Base-by-base conservation (phyloP, 306 rosid species). In the Acacia crassicarpa region DNA sequence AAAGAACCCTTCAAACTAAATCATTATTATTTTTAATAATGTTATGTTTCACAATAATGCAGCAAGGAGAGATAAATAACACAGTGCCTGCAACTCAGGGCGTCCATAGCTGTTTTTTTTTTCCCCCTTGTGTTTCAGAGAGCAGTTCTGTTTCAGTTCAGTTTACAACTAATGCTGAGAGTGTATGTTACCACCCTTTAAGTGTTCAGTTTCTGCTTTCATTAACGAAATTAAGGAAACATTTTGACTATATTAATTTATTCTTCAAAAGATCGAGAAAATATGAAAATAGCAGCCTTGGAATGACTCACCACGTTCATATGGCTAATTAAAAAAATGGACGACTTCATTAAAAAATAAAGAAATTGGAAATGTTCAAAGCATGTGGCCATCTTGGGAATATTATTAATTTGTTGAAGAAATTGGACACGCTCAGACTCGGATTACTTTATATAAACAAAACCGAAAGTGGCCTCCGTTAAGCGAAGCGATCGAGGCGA, bases 381-480 rank as follows among this genome's bases (percentile, higher is more conserved):
- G 73, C 67, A 76, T 58, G 87, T 78, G 58, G 79, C 78, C 76
- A 72, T 3, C 49, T 68, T 46, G 38, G 13, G 80, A 53, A 41
- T 74, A 17, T 61, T 44, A 44, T 45, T 48, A 48, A 16, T 17
- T 77, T 32, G 67, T 35, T 20, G 44, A 75, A 25, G 9, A n/a
- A 62, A 46, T 66, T 78, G 86, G 86, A 90, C 81, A 86, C 86
- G 94, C 88, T 75, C 92, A 77, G 83, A 76, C 54, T 35, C 75
- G 19, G 68, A n/a, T 58, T 25, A n/a, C 1, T 10, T 0, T 61
- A 38, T 22, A 76, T 22, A 79, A 23, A 62, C 16, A 41, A 5
- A 81, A 83, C 62, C 62, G 32, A 86, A 80, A 66, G 81, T 49
- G 23, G 67, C 32, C 71, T 68, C 58, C 67, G 59, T 51, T 79